Evolutionary conservation across 2,329 filamentous ascomycete species (phyloP).

Genomic region (Trichothecium sympodiale): DNA sequence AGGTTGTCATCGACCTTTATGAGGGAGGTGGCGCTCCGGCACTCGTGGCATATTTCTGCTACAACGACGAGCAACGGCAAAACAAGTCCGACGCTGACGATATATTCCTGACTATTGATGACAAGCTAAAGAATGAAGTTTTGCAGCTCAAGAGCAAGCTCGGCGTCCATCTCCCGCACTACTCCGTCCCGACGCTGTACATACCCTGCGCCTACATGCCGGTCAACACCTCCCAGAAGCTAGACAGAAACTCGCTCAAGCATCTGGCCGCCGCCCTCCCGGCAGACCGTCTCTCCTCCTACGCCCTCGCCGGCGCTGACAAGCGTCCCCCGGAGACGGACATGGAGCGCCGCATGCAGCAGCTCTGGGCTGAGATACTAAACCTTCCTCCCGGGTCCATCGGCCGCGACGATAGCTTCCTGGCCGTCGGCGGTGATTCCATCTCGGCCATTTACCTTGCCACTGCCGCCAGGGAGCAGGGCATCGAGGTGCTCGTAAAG

Average conservation of each 20-base stretch:
- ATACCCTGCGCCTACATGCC: constrained; percentile 10
- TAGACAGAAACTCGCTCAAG: constrained; percentile 1
- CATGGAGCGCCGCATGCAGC: constrained; percentile 1
- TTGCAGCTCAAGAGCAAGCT: constrained; percentile 7
- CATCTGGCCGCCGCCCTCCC: background rate
- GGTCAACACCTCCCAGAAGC: constrained; percentile 8
- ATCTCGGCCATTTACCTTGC: constrained; percentile 6
- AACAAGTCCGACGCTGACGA: background rate
- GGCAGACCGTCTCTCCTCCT: background rate
- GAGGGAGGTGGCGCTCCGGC: background rate
- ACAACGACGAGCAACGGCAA: background rate
- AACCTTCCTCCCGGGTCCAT: constrained; percentile 1
- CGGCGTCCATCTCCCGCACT: constrained; percentile 6
- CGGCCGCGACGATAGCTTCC: constrained; percentile 4
- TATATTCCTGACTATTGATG: constrained; percentile 5
- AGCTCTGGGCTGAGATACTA: constrained; percentile 18
- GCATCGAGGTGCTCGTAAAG: too few species aligned
- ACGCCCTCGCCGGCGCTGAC: background rate
- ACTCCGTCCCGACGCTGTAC: constrained; percentile 10
- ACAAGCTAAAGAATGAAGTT: constrained; percentile 5
- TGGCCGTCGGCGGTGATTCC: constrained; percentile 8
- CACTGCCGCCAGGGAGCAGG: background rate
- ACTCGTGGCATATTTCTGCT: constrained; percentile 1
- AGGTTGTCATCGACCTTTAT: background rate
- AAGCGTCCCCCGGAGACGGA: background rate